A percentile compares a stretch with the other conserved stretches of the same genome.
These are phyloP conservation scores for Chionographis japonica DNA, from an alignment of 106 monocot genomes.

Conservation along the genomic window DNA sequence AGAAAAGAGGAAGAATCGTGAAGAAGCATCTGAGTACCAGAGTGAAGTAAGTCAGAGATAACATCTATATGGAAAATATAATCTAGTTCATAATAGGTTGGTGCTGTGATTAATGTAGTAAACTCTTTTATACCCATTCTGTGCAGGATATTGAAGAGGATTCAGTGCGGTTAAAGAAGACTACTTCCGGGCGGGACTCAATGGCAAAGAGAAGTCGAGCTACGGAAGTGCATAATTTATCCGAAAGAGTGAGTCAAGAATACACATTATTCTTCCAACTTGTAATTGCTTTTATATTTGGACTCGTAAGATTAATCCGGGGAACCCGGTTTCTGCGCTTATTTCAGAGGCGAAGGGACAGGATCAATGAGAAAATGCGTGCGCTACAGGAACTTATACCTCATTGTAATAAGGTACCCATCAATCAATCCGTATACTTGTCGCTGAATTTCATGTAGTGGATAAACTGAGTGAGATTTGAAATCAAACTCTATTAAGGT, in stretches of 20 bases:
- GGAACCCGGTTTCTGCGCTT: neutral
- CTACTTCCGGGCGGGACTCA: no score
- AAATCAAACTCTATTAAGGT: slow-evolving; percentile 31
- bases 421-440: neutral
- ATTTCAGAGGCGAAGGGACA: slow-evolving; percentile 58
- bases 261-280: no score
- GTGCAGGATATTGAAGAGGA: no score
- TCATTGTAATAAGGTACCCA: slow-evolving; percentile 63
- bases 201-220: slow-evolving; percentile 25
- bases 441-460: neutral
- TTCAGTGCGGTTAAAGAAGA: neutral
- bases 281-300: neutral
- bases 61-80: no score
- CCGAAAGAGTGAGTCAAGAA: slow-evolving; percentile 53
- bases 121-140: no score
- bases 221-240: slow-evolving; percentile 66
- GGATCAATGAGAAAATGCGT: slow-evolving; percentile 79
- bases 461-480: neutral
- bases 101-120: no score
- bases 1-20: no score
- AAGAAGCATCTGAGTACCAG: no score
- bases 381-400: slow-evolving; percentile 74
- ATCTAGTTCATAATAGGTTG: no score
- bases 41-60: no score
- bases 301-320: neutral